A percentile compares a stretch with the other conserved stretches of the same genome.
Evolutionary conservation across 1,139 yeast genomes (phyloP).

Genomic region (Candida gigantensis): DNA sequence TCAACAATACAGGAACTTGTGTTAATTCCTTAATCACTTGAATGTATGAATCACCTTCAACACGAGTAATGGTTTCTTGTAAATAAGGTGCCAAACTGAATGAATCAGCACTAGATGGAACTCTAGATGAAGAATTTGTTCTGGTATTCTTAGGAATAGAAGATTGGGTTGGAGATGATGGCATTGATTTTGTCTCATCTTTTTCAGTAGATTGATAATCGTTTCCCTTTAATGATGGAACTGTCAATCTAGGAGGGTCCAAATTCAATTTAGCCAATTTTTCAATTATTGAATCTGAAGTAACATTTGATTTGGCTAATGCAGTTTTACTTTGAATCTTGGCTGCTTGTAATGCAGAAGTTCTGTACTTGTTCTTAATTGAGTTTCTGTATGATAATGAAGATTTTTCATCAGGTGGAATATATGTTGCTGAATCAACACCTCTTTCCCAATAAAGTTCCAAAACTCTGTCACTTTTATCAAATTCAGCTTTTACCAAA

Average conservation of each 20-base stretch:
- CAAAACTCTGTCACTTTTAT: conserved; percentile 62
- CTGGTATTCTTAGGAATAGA: conserved; percentile 25
- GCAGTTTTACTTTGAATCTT: conserved; percentile 46
- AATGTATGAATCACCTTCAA: conserved; percentile 61
- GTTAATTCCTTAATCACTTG: conserved; percentile 81
- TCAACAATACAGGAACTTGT: conserved; percentile 78
- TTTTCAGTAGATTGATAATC: conserved; percentile 9
- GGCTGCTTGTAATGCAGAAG: conserved; percentile 73
- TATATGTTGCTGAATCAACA: conserved; percentile 84
- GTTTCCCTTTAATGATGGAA: conserved; percentile 30
- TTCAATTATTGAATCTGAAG: conserved; percentile 45
- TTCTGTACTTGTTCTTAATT: conserved; percentile 74
- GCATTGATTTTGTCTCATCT: conserved; percentile 24
- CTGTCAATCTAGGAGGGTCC: conserved; percentile 50
- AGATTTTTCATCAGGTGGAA: conserved; percentile 85
- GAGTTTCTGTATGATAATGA: conserved; percentile 76
- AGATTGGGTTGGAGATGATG: conserved; percentile 29
- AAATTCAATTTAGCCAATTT: conserved; percentile 54
- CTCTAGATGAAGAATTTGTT: conserved; percentile 26
- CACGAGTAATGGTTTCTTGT: conserved; percentile 54
- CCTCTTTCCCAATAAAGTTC: conserved; percentile 93
- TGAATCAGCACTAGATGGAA: conserved; percentile 12
- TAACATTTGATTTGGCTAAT: conserved; percentile 30
- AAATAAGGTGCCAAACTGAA: conserved; percentile 56
- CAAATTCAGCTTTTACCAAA: conserved; percentile 87